Percentiles rank a stretch among this genome's conserved stretches.
phyloP scores from a whole-genome alignment of 2,329 filamentous ascomycete species.

The Fusarium keratoplasticum region DNA sequence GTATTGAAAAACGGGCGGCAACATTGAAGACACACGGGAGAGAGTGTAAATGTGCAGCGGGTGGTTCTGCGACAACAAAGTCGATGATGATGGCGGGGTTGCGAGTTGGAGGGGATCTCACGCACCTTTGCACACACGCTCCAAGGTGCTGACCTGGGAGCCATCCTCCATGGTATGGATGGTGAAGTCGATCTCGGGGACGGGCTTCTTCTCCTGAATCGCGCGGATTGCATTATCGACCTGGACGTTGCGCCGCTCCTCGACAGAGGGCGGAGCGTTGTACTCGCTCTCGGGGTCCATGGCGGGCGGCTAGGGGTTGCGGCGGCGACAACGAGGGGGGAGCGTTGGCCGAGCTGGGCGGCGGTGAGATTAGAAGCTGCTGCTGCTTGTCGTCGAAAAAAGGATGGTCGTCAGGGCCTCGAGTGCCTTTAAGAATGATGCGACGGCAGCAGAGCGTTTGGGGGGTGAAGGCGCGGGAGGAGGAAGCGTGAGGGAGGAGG shows the following conservation, averaged over 20 bases:
- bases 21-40: not conserved
- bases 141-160: constrained; percentile 91
- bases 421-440: constrained; percentile 19
- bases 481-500: constrained; percentile 3
- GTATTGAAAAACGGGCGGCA: not conserved
- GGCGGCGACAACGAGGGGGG: constrained; percentile 22
- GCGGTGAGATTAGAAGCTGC: constrained; percentile 40
- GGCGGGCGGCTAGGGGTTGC: constrained; percentile 39
- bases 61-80: constrained; percentile 26
- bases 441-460: constrained; percentile 18
- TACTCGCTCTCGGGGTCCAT: constrained; percentile 61
- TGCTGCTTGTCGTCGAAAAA: constrained; percentile 24
- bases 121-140: constrained; percentile 98
- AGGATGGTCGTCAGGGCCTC: constrained; percentile 17
- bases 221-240: constrained; percentile 93
- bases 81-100: constrained; percentile 38
- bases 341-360: constrained; percentile 34
- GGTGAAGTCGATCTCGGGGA: constrained; percentile 98
- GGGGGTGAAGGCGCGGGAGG: constrained; percentile 7
- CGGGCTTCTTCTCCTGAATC: constrained; percentile 92
- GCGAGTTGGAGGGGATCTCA: constrained; percentile 38
- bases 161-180: constrained; percentile 99
- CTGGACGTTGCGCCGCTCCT: constrained; percentile 67
- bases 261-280: constrained; percentile 46
- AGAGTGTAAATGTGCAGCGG: not conserved